A percentile compares a stretch with the other conserved stretches of the same genome.
Evolutionary conservation across 352 stramenopile species (phyloP).

Genomic region (Pythium rishiriense): DNA sequence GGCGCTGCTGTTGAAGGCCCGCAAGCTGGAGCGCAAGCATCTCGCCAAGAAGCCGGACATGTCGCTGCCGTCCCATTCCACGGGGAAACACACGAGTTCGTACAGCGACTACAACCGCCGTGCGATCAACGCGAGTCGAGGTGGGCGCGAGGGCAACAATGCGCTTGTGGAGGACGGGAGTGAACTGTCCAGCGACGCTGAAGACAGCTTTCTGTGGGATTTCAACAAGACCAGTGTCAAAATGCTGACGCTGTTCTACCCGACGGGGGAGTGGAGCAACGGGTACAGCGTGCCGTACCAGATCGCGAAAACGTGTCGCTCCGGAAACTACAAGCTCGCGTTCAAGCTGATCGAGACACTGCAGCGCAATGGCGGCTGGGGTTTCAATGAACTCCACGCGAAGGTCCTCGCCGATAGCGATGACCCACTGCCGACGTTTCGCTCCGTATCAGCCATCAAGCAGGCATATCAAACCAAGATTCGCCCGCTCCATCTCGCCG

Average conservation of each 20-base stretch:
- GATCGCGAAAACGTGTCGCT: conserved; percentile 36
- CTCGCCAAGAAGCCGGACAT: conserved; percentile 50
- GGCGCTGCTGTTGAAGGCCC: conserved; percentile 46
- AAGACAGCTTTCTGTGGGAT: conserved; percentile 43
- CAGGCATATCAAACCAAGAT: conserved; percentile 60
- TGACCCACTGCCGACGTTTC: conserved; percentile 49
- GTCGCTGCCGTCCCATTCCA: conserved; percentile 70
- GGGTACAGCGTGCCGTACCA: conserved; percentile 35
- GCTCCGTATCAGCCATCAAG: conserved; percentile 66
- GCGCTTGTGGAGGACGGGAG: conserved; percentile 53
- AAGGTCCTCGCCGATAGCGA: conserved; percentile 51
- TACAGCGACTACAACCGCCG: conserved; percentile 84
- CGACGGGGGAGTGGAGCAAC: conserved; percentile 56
- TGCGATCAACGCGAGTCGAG: conserved; percentile 79
- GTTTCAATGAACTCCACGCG: conserved; percentile 63
- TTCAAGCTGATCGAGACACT: conserved; percentile 58
- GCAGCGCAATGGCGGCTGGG: conserved; percentile 50
- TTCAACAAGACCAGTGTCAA: conserved; percentile 46
- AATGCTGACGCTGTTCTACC: conserved; percentile 68
- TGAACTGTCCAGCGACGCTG: background rate
- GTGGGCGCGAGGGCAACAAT: conserved; percentile 79
- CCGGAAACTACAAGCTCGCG: conserved; percentile 48
- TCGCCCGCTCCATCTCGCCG: conserved; percentile 68
- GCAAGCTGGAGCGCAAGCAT: conserved; percentile 40
- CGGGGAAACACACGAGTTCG: conserved; percentile 70